phyloP scores from a whole-genome alignment of 2,329 filamentous ascomycete species.

The Cryphonectria radicalis region DNA sequence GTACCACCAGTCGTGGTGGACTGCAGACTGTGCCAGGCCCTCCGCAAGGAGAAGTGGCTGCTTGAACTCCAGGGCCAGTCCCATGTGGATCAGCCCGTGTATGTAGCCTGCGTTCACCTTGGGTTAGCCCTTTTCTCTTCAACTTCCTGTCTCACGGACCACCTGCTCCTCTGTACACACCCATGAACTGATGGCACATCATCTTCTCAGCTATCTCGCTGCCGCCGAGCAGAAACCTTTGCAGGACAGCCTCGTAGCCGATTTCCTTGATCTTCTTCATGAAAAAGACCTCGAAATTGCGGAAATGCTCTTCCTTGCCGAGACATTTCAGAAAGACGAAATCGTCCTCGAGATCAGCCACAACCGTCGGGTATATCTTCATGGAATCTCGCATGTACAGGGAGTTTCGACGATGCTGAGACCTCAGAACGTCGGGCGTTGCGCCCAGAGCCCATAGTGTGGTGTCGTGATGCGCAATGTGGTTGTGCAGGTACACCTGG shows the following conservation, averaged over 20 bases:
- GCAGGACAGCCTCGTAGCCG: slow-evolving; percentile 15
- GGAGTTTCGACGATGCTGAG: slow-evolving; percentile 11
- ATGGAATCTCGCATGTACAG: slow-evolving; percentile 15
- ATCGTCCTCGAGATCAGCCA: slow-evolving; percentile 12
- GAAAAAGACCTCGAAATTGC: slow-evolving; percentile 16
- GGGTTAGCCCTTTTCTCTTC: neutral
- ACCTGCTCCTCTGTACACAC: neutral
- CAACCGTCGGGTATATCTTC: slow-evolving; percentile 10
- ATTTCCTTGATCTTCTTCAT: slow-evolving; percentile 15
- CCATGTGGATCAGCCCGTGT: slow-evolving; percentile 18
- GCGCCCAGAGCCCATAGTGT: slow-evolving; percentile 18
- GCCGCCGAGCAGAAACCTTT: slow-evolving; percentile 7
- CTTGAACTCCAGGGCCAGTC: slow-evolving; percentile 14
- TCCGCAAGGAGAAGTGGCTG: slow-evolving; percentile 17
- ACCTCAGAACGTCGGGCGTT: slow-evolving; percentile 9
- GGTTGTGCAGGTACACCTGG: slow-evolving; percentile 18
- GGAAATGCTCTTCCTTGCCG: slow-evolving; percentile 19
- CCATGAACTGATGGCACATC: neutral
- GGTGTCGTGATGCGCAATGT: slow-evolving; percentile 16
- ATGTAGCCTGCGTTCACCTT: slow-evolving; percentile 4
- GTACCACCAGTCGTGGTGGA: slow-evolving; percentile 21
- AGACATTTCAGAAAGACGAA: slow-evolving; percentile 13
- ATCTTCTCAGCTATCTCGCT: neutral
- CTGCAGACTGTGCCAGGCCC: slow-evolving; percentile 18
- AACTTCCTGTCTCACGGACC: neutral